Base-by-base conservation (phyloP, 306 rosid species). In the Cicer yamashitae region DNA sequence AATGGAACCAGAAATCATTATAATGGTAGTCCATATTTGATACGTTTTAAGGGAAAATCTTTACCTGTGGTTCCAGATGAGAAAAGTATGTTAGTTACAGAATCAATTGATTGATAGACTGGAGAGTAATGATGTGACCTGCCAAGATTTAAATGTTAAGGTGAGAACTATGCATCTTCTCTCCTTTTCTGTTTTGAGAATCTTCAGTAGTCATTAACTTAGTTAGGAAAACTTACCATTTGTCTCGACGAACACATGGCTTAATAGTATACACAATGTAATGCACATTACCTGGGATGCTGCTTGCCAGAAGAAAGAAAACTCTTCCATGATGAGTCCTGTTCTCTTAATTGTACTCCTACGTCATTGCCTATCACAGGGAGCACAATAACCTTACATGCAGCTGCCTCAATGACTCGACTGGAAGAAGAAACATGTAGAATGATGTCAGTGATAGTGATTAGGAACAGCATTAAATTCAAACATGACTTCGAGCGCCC, bases 31-130 rank as follows among this genome's bases (percentile, higher is more conserved):
- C 44, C 20, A 34, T 38, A 51, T 10, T 40, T 57, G 40, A 14
- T 63, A 77, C 57, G 18, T 66, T 66, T 25, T 34, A 65, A 46
- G 50, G 15, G 13, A 80, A 38, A 56, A 63, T 71, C 12, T 56
- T 71, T 83, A 92, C 99, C 97, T 25, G 99, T 92, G 72, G 99
- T 92, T 84, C 99, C 99, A 41, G 99, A 94, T 71, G 99, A 94
- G 74, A 94, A 92, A 47, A 94, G 93, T 72, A 94, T 86, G 80
- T 94, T 94, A 7, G 91, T 94, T 71, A 88, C 44, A 43, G 90
- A 71, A 38, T 94, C 92, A 10, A 86, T 53, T 22, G 96, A 83
- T 40, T 84, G 96, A 83, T 89, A 83, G 83, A 89, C 0, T 6
- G 96, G 88, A 80, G 87, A 56, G 78, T 84, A 86, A 58, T 82